phyloP scores from a whole-genome alignment of 805 yeast species.

The Wickerhamiella kurtzmanii region DNA sequence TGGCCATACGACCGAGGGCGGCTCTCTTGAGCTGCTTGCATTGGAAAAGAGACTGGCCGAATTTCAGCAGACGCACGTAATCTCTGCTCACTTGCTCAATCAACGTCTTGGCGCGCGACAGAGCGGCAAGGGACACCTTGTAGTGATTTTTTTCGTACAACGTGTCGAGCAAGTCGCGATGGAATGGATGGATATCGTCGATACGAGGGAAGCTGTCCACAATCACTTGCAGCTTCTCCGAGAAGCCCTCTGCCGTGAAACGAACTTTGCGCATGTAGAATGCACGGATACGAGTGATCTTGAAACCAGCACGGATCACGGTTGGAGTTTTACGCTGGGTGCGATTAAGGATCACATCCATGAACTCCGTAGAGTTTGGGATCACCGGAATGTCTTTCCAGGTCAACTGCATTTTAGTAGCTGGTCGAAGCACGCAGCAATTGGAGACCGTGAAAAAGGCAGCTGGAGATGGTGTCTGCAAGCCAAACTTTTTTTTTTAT shows the following conservation, averaged over 20 bases:
- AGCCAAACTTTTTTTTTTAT: too few relatives aligned
- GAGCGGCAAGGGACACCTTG: conserved; percentile 89
- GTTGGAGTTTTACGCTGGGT: conserved; percentile 99
- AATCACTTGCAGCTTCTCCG: conserved; percentile 79
- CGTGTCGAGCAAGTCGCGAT: conserved; percentile 95
- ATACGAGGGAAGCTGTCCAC: conserved; percentile 87
- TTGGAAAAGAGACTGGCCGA: conserved; percentile 95
- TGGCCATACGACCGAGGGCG: conserved; percentile 99
- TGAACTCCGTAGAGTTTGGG: conserved; percentile 78
- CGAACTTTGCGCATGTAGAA: conserved; percentile 97
- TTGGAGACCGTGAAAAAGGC: not conserved
- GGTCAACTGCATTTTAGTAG: conserved; percentile 72
- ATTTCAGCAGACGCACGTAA: conserved; percentile 83
- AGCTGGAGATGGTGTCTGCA: too few relatives aligned
- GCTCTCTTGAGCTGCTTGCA: conserved; percentile 98
- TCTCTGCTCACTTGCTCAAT: conserved; percentile 95
- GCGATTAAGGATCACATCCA: conserved; percentile 92
- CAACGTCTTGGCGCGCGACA: conserved; percentile 83
- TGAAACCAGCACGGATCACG: conserved; percentile 93
- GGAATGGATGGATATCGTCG: conserved; percentile 96
- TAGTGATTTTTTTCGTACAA: conserved; percentile 96
- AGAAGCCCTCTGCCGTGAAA: conserved; percentile 90
- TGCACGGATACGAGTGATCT: conserved; percentile 89
- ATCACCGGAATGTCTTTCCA: conserved; percentile 98
- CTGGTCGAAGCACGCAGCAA: too few relatives aligned